Conservation (phyloP, 2,329 filamentous ascomycete genomes). For the Nannizziopsis barbatae region DNA sequence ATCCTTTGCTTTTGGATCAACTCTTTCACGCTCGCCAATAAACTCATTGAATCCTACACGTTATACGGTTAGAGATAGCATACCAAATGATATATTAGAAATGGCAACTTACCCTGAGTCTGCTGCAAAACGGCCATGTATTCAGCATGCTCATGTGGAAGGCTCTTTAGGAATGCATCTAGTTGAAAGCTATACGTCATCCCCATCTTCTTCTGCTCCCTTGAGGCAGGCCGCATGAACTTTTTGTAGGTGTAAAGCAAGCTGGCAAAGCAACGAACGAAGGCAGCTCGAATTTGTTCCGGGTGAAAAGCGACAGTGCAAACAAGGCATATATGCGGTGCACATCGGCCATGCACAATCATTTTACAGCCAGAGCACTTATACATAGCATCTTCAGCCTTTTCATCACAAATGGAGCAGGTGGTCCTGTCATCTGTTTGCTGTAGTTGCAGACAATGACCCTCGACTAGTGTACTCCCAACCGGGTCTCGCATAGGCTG, state of each 20-base stretch:
- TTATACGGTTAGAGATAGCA: slow-evolving; percentile 12
- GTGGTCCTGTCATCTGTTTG: slow-evolving; percentile 33
- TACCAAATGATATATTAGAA: neutral
- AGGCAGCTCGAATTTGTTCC: slow-evolving; percentile 56
- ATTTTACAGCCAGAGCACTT: slow-evolving; percentile 40
- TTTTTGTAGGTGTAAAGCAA: slow-evolving; percentile 59
- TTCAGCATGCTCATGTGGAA: slow-evolving; percentile 53
- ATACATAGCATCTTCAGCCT: slow-evolving; percentile 48
- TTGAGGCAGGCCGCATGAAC: slow-evolving; percentile 48
- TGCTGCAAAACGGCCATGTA: slow-evolving; percentile 54
- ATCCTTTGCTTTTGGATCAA: slow-evolving; percentile 41
- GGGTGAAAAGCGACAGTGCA: slow-evolving; percentile 57
- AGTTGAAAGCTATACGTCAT: slow-evolving; percentile 55
- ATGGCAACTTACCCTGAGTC: slow-evolving; percentile 43
- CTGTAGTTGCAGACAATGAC: slow-evolving; percentile 40
- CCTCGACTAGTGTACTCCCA: slow-evolving; percentile 35
- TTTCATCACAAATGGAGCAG: slow-evolving; percentile 43
- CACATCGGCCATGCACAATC: slow-evolving; percentile 48
- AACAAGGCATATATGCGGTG: slow-evolving; percentile 49
- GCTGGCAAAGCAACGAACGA: slow-evolving; percentile 58
- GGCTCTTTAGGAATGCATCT: slow-evolving; percentile 53
- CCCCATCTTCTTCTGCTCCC: slow-evolving; percentile 52
- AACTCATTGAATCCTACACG: slow-evolving; percentile 49
- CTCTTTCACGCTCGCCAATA: slow-evolving; percentile 51
- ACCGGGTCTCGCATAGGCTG: slow-evolving; percentile 18